Evolutionary conservation across 176 grass and related monocot genomes (phyloP), one percentile per base, ranked within the genome.

Genomic region (Triticum timopheevii): DNA sequence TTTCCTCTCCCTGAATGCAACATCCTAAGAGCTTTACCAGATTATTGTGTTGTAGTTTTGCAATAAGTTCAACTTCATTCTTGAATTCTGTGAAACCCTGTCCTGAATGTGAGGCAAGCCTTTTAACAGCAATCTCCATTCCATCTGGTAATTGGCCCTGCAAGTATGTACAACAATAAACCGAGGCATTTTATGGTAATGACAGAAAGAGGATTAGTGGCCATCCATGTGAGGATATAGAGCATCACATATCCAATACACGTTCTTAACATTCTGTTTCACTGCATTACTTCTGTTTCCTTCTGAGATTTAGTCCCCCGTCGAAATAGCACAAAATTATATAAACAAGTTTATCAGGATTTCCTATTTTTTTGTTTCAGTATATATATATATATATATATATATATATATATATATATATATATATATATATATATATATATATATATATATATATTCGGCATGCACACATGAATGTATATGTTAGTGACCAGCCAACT

Each of bases 51-150:
- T 85, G 83, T 66, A 85, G 61, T 49, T 85, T 78, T 16, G 83
- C 71, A 77, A 78, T 78, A 85, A 85, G 73, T 77, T 77, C 71
- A 66, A 85, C 47, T 69, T 85, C 83, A 85, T 78, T 85, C 47
- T 68, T 85, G 61, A 85, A 85, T 61, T 85, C 83, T 5, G 31
- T 30, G 11, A 77, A 49, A 54, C 83, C 83, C 19, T 85, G 83
- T 52, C 58, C n/a, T 34, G 83, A 85, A 27, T 31, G 27, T 58
- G 83, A 19, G 30, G 72, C 61, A 27, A 85, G 83, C 64, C 83
- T 85, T 77, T 85, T 85, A 34, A 67, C 73, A 35, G 83, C 83
- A n/a, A 85, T 54, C 12, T 85, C 83, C 7, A 65, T 20, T 4
- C 50, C 80, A 45, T 71, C 25, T 62, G 65, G 27, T 42, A 88